Percentiles rank a stretch among this genome's conserved stretches.
Conservation (phyloP, 345 rosid species). For the Gossypium arboreum region DNA sequence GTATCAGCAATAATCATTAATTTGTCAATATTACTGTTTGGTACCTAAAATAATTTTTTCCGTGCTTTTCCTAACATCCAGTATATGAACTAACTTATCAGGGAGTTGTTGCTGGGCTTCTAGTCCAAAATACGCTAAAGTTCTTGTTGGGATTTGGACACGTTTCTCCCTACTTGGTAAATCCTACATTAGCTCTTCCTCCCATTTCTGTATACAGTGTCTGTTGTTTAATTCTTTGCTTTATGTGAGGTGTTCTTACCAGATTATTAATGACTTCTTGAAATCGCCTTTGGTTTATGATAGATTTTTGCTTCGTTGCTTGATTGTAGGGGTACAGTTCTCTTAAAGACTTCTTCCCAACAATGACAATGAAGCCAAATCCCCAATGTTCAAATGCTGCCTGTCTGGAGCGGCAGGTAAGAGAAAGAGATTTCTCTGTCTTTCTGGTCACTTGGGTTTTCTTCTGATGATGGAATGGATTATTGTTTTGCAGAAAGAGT, state of each 20-base stretch:
- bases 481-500: slow-evolving; percentile 60
- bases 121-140: slow-evolving; percentile 89
- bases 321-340: slow-evolving; percentile 82
- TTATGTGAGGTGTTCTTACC: slow-evolving; percentile 4
- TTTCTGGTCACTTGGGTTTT: slow-evolving; percentile 12
- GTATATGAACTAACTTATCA: slow-evolving; percentile 30
- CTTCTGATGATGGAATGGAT: slow-evolving; percentile 5
- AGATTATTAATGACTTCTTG: background rate
- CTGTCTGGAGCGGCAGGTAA: slow-evolving; percentile 91
- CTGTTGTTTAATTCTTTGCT: slow-evolving; percentile 1
- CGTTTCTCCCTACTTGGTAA: slow-evolving; percentile 87
- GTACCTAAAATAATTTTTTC: slow-evolving; percentile 13
- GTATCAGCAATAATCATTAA: slow-evolving; percentile 1
- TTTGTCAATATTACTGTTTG: background rate
- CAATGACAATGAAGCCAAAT: slow-evolving; percentile 95
- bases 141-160: slow-evolving; percentile 77
- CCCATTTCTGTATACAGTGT: background rate
- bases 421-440: slow-evolving; percentile 14
- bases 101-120: slow-evolving; percentile 96
- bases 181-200: slow-evolving; percentile 14
- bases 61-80: slow-evolving; percentile 11
- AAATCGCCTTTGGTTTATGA: slow-evolving; percentile 11
- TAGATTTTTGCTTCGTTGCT: slow-evolving; percentile 15
- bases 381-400: slow-evolving; percentile 89
- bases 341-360: slow-evolving; percentile 90